A percentile compares a stretch with the other conserved stretches of the same genome.
Evolutionary conservation across 2,329 filamentous ascomycete genomes (phyloP).

Genomic region (Aschersonia sp.): DNA sequence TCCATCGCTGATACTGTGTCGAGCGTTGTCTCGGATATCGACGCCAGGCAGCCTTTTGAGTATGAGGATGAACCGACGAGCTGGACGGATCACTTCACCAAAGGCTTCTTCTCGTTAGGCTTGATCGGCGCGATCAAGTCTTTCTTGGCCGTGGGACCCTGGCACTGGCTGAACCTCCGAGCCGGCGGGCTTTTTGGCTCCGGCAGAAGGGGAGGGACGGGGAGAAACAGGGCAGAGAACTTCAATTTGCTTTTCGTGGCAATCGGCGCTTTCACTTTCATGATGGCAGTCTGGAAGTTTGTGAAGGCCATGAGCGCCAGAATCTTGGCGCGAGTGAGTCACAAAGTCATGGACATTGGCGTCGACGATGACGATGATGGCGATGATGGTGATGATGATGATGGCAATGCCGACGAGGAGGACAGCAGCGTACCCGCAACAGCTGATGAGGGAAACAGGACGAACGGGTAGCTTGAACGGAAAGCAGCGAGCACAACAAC

Average conservation of each 20-base stretch:
- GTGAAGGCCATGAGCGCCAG: slow-evolving; percentile 60
- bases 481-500: background rate
- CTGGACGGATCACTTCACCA: slow-evolving; percentile 75
- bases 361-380: slow-evolving; percentile 36
- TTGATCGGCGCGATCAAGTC: slow-evolving; percentile 75
- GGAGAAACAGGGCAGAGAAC: slow-evolving; percentile 62
- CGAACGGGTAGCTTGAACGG: background rate
- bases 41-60: slow-evolving; percentile 18
- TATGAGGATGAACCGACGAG: slow-evolving; percentile 38
- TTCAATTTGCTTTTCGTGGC: slow-evolving; percentile 68
- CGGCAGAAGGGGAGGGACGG: slow-evolving; percentile 43
- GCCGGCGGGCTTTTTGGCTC: slow-evolving; percentile 39
- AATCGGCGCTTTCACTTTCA: slow-evolving; percentile 66
- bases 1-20: slow-evolving; percentile 39
- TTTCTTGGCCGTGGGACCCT: slow-evolving; percentile 58
- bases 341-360: slow-evolving; percentile 72
- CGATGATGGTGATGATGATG: slow-evolving; percentile 18
- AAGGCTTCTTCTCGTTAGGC: slow-evolving; percentile 81
- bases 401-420: slow-evolving; percentile 5
- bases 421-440: background rate
- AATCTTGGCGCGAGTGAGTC: slow-evolving; percentile 62
- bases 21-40: slow-evolving; percentile 25
- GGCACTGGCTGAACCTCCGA: slow-evolving; percentile 63
- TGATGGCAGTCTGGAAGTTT: slow-evolving; percentile 73
- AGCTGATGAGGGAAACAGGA: slow-evolving; percentile 1